Conservation (phyloP, 129 eudicot genomes). For the Lonicera japonica region DNA sequence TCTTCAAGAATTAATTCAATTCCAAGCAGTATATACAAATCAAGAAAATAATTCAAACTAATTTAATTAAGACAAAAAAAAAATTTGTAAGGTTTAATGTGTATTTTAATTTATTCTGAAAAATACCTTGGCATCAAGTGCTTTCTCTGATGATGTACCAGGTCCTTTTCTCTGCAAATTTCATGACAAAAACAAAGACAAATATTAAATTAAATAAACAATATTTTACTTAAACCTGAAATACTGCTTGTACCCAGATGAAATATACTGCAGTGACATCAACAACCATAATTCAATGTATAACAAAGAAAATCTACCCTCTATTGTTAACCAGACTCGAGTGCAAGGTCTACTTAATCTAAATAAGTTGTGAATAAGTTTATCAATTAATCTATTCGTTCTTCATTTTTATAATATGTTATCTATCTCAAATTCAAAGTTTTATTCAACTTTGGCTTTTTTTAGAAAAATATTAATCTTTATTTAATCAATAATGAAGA, state of each 20-base stretch:
- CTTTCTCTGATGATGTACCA: slow-evolving; percentile 64
- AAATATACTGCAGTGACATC: background rate
- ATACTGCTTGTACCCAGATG: background rate
- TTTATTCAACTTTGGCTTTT: too few relatives aligned
- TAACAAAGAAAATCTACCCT: too few relatives aligned
- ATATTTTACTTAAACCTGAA: background rate
- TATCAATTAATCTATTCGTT: too few relatives aligned
- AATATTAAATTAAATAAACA: background rate
- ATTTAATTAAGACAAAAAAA: background rate
- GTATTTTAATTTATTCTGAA: background rate
- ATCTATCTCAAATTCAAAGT: too few relatives aligned
- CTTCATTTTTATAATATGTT: too few relatives aligned
- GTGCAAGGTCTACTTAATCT: too few relatives aligned
- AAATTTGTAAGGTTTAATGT: too few relatives aligned
- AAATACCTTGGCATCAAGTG: slow-evolving; percentile 82
- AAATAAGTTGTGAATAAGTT: too few relatives aligned
- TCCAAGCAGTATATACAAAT: background rate
- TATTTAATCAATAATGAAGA: too few relatives aligned
- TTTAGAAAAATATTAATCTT: too few relatives aligned
- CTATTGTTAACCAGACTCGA: too few relatives aligned
- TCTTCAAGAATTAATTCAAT: background rate
- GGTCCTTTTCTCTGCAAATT: slow-evolving; percentile 71
- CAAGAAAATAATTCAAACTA: background rate
- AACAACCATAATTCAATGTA: background rate
- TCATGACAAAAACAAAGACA: slow-evolving; percentile 4